Evolutionary conservation across 1,139 yeast species (phyloP), one percentile per base, ranked within the genome.

Genomic region (Yamadazyma friedrichii): DNA sequence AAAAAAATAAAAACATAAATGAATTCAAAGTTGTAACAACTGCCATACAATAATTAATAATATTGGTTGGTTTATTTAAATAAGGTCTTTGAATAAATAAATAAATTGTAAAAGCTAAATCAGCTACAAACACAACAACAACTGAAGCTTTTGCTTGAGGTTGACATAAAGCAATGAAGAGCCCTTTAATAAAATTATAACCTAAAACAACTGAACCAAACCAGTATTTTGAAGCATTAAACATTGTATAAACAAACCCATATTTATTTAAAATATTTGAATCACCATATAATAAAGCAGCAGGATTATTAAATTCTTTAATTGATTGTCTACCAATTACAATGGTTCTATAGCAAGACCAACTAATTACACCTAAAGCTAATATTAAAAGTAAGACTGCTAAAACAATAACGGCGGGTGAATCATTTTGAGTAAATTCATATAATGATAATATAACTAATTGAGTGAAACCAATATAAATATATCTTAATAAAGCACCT

Each of bases 191-290:
- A 31, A 83, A 69, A 42, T 74, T 68, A 56, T 84, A 83, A 6
- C 61, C 57, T 33, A 84, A 51, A 32, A 83, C 56, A 9, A 83
- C 80, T 16, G 72, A 61, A 42, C 88, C 86, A 74, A 87, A 85
- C 87, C 88, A 85, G 58, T 84, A 85, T 50, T 76, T 81, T 11
- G 68, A 68, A 9, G 94, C 93, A 49, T 76, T 76, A 57, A 83
- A 84, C 88, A 84, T 84, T n/a, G 93, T 84, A 61, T 85, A 86
- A 53, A 86, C 78, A 61, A 82, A 85, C 0, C 94, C 94, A 55
- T 78, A 85, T 56, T 82, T 82, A 62, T 80, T 74, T 54, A 85
- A 72, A 33, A 85, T 70, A 33, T 65, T 68, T 36, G 78, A 67
- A 51, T 85, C 84, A 49, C 94, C 93, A 55, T 85, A 86, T 38